These are phyloP conservation scores for Triticum dicoccoides DNA, from an alignment of 176 grass and related monocot species.

Conservation along the genomic window DNA sequence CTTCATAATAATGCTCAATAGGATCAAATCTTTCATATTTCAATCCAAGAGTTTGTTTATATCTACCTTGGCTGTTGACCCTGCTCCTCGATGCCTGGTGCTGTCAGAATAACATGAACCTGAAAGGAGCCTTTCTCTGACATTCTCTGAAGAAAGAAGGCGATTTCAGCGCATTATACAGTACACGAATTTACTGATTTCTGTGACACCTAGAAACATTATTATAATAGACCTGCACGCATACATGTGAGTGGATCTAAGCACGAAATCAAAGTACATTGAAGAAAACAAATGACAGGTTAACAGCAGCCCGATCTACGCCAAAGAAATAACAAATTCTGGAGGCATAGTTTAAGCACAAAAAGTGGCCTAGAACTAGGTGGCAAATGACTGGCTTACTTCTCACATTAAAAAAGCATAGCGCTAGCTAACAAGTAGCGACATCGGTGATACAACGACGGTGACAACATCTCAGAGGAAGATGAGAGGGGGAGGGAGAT, in stretches of 20 bases:
- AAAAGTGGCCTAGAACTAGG: no score
- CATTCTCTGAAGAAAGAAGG: conserved; percentile 40
- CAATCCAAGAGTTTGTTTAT: background rate
- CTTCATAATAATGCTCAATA: background rate
- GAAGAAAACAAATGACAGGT: background rate
- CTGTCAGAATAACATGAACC: conserved; percentile 30
- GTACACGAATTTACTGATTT: background rate
- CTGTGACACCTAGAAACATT: background rate
- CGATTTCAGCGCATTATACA: conserved; percentile 1
- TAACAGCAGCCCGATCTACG: background rate
- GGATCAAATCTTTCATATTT: background rate
- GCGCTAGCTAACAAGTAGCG: no score
- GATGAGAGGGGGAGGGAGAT: no score
- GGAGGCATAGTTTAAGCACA: background rate
- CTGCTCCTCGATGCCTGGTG: conserved; percentile 13
- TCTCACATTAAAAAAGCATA: no score
- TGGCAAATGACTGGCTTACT: no score
- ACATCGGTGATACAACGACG: no score
- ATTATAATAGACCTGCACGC: background rate
- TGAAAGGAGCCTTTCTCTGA: conserved; percentile 20
- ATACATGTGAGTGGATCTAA: background rate
- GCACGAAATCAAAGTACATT: background rate
- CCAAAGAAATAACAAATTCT: background rate
- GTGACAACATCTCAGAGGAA: no score
- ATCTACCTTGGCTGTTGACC: conserved; percentile 35